These are phyloP conservation scores for Sarocladiaceae sp. DNA, from an alignment of 2,329 filamentous ascomycete genomes.

Conservation along the genomic window DNA sequence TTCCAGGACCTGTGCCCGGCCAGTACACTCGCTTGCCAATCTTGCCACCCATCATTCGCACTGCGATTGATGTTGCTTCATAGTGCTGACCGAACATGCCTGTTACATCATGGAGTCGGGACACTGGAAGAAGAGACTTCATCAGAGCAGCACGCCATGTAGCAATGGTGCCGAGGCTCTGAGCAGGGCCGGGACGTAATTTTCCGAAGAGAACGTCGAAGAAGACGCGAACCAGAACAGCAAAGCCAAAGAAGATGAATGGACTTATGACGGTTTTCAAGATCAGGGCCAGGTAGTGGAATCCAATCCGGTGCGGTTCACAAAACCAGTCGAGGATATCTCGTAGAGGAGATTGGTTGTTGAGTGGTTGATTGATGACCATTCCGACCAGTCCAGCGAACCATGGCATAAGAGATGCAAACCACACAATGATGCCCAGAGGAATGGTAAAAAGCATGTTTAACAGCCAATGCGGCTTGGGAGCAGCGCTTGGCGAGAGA, in stretches of 20 bases:
- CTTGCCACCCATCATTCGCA: slow-evolving; percentile 46
- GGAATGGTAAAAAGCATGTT: slow-evolving; percentile 38
- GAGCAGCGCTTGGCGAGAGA: slow-evolving; percentile 30
- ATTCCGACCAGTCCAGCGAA: slow-evolving; percentile 39
- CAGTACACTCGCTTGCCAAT: slow-evolving; percentile 52
- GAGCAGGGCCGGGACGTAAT: slow-evolving; percentile 26
- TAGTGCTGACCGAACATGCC: slow-evolving; percentile 51
- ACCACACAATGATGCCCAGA: slow-evolving; percentile 32
- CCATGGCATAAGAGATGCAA: slow-evolving; percentile 42
- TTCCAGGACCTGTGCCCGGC: slow-evolving; percentile 50
- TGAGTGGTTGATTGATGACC: slow-evolving; percentile 31
- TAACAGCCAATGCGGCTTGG: slow-evolving; percentile 41
- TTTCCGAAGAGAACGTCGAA: slow-evolving; percentile 37
- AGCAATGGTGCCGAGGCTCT: slow-evolving; percentile 28
- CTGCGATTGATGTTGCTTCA: slow-evolving; percentile 46
- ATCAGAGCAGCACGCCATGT: slow-evolving; percentile 42
- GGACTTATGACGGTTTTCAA: slow-evolving; percentile 36
- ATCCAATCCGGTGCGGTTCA: slow-evolving; percentile 38
- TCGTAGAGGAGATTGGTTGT: slow-evolving; percentile 29
- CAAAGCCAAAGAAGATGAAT: slow-evolving; percentile 38
- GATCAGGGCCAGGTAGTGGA: slow-evolving; percentile 44
- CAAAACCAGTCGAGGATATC: slow-evolving; percentile 47
- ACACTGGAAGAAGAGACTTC: slow-evolving; percentile 37
- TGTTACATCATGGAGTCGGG: slow-evolving; percentile 42
- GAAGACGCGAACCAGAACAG: slow-evolving; percentile 33